Conservation (phyloP, 768 basidiomycete genomes). For the Russula lepida region DNA sequence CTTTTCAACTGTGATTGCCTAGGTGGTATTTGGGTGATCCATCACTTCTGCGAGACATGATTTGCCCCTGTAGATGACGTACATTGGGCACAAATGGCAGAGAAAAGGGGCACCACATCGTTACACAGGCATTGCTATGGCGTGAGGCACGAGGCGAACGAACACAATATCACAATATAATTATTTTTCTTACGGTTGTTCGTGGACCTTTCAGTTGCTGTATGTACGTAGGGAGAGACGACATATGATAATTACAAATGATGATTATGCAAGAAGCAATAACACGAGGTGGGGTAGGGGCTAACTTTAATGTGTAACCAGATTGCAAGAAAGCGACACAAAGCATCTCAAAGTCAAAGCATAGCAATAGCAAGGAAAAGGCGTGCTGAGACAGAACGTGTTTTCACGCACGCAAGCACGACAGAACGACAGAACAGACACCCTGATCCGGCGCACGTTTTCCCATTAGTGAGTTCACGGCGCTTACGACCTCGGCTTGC, state of each 20-base stretch:
- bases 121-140: slow-evolving; percentile 67
- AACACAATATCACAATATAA: background rate
- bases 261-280: background rate
- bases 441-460: background rate
- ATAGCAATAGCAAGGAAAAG: background rate
- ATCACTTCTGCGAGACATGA: too few species aligned
- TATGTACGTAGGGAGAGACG: background rate
- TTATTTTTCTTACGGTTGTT: slow-evolving; percentile 9
- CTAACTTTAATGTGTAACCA: background rate
- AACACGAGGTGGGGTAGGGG: background rate
- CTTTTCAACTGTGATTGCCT: too few species aligned
- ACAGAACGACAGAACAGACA: background rate
- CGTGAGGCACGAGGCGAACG: slow-evolving; percentile 31
- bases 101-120: too few species aligned
- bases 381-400: too few species aligned
- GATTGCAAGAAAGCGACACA: background rate
- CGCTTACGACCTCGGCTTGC: slow-evolving; percentile 1
- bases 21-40: too few species aligned
- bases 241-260: too few species aligned
- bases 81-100: too few species aligned
- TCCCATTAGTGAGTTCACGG: background rate
- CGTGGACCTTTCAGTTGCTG: background rate
- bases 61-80: too few species aligned
- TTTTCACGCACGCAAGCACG: too few species aligned
- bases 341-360: background rate